These are phyloP conservation scores for Rhododendron henanense DNA, from an alignment of 148 eudicot genomes.

Conservation along the genomic window DNA sequence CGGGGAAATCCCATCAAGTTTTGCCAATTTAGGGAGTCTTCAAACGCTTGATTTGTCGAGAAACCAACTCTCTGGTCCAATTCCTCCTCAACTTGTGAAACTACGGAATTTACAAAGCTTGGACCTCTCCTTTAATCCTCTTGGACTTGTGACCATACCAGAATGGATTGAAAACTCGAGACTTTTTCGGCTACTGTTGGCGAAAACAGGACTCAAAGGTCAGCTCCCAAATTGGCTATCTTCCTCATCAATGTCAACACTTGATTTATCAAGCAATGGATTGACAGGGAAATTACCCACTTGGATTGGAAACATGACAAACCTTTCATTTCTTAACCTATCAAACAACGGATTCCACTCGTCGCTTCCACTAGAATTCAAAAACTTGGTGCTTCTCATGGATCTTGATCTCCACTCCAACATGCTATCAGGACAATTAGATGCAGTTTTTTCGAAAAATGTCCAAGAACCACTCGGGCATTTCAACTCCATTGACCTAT, in stretches of 20 bases:
- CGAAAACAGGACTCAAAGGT: slow-evolving; percentile 59
- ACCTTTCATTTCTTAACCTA: slow-evolving; percentile 50
- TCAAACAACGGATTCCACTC: slow-evolving; percentile 57
- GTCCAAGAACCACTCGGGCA: slow-evolving; percentile 39
- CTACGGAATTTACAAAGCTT: slow-evolving; percentile 41
- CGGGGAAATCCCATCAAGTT: slow-evolving; percentile 62
- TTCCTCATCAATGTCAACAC: slow-evolving; percentile 35
- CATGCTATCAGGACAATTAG: slow-evolving; percentile 49
- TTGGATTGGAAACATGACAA: slow-evolving; percentile 82
- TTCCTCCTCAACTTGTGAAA: slow-evolving; percentile 48
- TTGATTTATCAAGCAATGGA: slow-evolving; percentile 63
- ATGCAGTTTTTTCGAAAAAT: slow-evolving; percentile 29
- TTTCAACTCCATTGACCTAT: slow-evolving; percentile 59
- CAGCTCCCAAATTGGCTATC: slow-evolving; percentile 53
- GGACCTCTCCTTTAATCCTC: slow-evolving; percentile 62
- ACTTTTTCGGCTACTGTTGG: slow-evolving; percentile 42
- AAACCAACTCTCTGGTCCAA: slow-evolving; percentile 44
- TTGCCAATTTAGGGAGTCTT: slow-evolving; percentile 47
- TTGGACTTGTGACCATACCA: slow-evolving; percentile 42
- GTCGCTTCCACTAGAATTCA: slow-evolving; percentile 44
- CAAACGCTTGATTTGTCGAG: slow-evolving; percentile 50
- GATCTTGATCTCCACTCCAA: slow-evolving; percentile 77
- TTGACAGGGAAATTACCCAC: slow-evolving; percentile 60
- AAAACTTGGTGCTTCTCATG: slow-evolving; percentile 33
- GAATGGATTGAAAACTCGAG: slow-evolving; percentile 32